Evolutionary conservation across 805 yeast genomes (phyloP).

Genomic region (Kodamaea hsintzibuensis): DNA sequence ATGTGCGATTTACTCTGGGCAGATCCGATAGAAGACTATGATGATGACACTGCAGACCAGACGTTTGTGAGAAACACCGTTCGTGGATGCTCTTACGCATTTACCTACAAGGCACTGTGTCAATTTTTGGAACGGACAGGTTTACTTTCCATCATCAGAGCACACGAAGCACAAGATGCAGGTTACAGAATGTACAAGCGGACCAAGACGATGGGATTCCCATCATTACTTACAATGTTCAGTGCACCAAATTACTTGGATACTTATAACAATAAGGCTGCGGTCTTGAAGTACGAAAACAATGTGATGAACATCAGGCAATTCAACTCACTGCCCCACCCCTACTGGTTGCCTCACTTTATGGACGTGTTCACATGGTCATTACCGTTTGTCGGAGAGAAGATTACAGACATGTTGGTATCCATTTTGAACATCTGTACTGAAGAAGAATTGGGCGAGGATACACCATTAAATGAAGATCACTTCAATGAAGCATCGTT

Average conservation of each 20-base stretch:
- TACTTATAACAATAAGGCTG: constrained; percentile 91
- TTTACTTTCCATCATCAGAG: constrained; percentile 82
- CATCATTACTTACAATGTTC: constrained; percentile 85
- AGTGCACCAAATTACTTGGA: constrained; percentile 96
- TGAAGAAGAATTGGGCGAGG: constrained; percentile 88
- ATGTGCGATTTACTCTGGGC: constrained; percentile 97
- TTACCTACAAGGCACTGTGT: constrained; percentile 79
- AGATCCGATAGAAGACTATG: constrained; percentile 91
- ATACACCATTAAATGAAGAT: constrained; percentile 48
- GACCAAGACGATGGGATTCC: constrained; percentile 83
- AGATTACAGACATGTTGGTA: constrained; percentile 89
- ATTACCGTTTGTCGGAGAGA: constrained; percentile 94
- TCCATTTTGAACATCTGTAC: constrained; percentile 91
- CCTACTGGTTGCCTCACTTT: constrained; percentile 94
- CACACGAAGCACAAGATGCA: constrained; percentile 97
- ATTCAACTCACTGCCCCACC: constrained; percentile 90
- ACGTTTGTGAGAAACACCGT: constrained; percentile 65
- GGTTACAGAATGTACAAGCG: constrained; percentile 94
- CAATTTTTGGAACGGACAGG: constrained; percentile 77
- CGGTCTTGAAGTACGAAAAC: constrained; percentile 86
- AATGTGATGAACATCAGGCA: constrained; percentile 94
- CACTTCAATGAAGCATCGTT: constrained; percentile 21
- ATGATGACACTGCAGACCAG: constrained; percentile 48
- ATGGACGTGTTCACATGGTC: constrained; percentile 99
- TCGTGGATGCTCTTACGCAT: constrained; percentile 92